Evolutionary conservation across 192 early-diverging fungal species (phyloP).

Genomic region (Coemansia sp.): DNA sequence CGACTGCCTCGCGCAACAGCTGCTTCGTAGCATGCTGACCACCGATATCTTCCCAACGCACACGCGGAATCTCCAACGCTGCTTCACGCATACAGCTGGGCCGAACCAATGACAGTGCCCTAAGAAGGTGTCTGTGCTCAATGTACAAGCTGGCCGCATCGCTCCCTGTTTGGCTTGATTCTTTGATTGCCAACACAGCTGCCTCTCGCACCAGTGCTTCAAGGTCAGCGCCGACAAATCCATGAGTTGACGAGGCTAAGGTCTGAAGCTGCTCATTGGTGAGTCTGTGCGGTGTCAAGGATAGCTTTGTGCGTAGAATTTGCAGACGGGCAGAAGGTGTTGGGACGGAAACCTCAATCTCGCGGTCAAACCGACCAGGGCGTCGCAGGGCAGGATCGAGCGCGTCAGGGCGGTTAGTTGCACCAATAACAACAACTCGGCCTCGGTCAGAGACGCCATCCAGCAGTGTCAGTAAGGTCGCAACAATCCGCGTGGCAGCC

Average conservation of each 20-base stretch:
- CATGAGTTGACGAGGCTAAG: conserved; percentile 76
- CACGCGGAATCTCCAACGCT: conserved; percentile 89
- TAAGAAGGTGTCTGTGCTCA: conserved; percentile 5
- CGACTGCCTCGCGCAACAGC: conserved; percentile 90
- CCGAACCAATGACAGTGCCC: conserved; percentile 20
- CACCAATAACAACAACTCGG: conserved; percentile 76
- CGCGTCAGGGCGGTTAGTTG: conserved; percentile 89
- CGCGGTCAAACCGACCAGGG: conserved; percentile 93
- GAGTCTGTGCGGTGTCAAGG: conserved; percentile 69
- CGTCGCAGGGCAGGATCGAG: conserved; percentile 89
- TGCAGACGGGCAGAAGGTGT: conserved; percentile 63
- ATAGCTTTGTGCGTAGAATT: conserved; percentile 74
- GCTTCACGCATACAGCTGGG: conserved; percentile 59
- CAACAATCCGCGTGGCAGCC: conserved; percentile 86
- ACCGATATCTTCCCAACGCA: conserved; percentile 92
- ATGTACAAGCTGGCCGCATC: conserved; percentile 6
- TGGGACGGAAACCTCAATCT: conserved; percentile 96
- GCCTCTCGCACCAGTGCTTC: conserved; percentile 86
- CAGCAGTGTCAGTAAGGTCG: conserved; percentile 92
- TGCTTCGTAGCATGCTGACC: conserved; percentile 92
- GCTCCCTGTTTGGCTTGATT: conserved; percentile 5
- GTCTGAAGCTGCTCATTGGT: conserved; percentile 58
- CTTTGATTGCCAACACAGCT: conserved; percentile 76
- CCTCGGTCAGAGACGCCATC: conserved; percentile 63
- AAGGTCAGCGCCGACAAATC: conserved; percentile 97